Evolutionary conservation across 345 rosid genomes (phyloP).

Genomic region (Melaleuca alternifolia): DNA sequence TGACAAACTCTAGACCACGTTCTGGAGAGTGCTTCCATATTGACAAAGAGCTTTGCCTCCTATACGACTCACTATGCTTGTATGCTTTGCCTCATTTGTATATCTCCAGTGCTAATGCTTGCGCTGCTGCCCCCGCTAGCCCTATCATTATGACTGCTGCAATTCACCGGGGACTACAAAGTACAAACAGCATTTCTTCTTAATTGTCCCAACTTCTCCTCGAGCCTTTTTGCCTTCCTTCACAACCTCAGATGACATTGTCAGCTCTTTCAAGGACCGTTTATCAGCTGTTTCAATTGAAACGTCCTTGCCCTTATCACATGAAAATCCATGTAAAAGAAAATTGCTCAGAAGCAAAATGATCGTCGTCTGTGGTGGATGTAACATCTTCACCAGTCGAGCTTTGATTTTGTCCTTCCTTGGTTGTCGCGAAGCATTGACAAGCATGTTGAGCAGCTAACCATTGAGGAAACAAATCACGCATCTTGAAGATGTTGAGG

Average conservation of each 20-base stretch:
- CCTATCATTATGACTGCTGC: constrained; percentile 85
- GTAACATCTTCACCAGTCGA: constrained; percentile 17
- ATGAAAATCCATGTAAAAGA: constrained; percentile 59
- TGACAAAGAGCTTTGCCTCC: constrained; percentile 15
- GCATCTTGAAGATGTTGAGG: constrained; percentile 52
- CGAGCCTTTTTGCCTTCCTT: constrained; percentile 75
- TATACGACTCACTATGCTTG: constrained; percentile 20
- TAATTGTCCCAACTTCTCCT: constrained; percentile 49
- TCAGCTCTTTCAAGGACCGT: constrained; percentile 34
- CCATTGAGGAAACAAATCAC: constrained; percentile 55
- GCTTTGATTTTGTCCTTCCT: constrained; percentile 8
- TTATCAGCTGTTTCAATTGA: constrained; percentile 21
- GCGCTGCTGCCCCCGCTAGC: constrained; percentile 89
- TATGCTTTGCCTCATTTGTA: not conserved
- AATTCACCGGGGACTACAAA: constrained; percentile 71
- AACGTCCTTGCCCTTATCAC: constrained; percentile 42
- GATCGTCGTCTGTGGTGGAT: constrained; percentile 13
- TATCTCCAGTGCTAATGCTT: constrained; percentile 53
- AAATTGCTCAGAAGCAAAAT: constrained; percentile 22
- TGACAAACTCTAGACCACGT: constrained; percentile 1
- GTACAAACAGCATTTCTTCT: constrained; percentile 60
- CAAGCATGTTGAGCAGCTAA: constrained; percentile 14
- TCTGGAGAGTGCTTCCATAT: constrained; percentile 12
- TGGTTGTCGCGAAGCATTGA: constrained; percentile 6
- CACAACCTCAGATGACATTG: constrained; percentile 64